A percentile compares a stretch with the other conserved stretches of the same genome.
These are phyloP conservation scores for Mucor saturninus DNA, from an alignment of 371 early-diverging fungal genomes.

Conservation along the genomic window DNA sequence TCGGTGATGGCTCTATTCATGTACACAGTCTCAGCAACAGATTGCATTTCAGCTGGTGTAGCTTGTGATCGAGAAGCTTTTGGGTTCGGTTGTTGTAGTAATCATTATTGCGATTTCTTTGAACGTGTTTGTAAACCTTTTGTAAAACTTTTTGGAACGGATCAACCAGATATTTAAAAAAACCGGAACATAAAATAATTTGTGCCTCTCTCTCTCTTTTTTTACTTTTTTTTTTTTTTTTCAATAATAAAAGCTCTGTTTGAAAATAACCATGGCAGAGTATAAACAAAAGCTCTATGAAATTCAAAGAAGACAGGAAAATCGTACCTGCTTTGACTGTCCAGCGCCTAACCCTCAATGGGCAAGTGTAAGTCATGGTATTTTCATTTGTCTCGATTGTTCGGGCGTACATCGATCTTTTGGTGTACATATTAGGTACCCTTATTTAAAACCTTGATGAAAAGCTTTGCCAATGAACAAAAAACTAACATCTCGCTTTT, in stretches of 20 bases:
- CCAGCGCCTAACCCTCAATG: constrained; percentile 86
- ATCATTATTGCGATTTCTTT: too few relatives aligned
- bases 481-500: neutral
- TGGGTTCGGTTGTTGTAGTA: too few relatives aligned
- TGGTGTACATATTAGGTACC: constrained; percentile 91
- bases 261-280: constrained; percentile 41
- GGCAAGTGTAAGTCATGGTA: constrained; percentile 96
- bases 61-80: too few relatives aligned
- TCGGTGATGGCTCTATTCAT: too few relatives aligned
- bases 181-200: too few relatives aligned
- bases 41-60: too few relatives aligned
- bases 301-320: constrained; percentile 73
- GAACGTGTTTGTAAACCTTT: too few relatives aligned
- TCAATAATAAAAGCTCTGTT: neutral
- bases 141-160: too few relatives aligned
- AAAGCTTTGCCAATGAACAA: neutral
- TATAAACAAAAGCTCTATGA: constrained; percentile 72
- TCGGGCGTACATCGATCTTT: constrained; percentile 92
- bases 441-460: neutral
- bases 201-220: neutral
- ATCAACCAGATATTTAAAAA: too few relatives aligned
- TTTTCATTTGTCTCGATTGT: constrained; percentile 97
- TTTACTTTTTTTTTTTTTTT: neutral
- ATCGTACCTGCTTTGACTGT: constrained; percentile 85
- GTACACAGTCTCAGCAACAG: too few relatives aligned